Conservation (phyloP, 2,329 filamentous ascomycete species). For the Malbranchea cinnamomea region DNA sequence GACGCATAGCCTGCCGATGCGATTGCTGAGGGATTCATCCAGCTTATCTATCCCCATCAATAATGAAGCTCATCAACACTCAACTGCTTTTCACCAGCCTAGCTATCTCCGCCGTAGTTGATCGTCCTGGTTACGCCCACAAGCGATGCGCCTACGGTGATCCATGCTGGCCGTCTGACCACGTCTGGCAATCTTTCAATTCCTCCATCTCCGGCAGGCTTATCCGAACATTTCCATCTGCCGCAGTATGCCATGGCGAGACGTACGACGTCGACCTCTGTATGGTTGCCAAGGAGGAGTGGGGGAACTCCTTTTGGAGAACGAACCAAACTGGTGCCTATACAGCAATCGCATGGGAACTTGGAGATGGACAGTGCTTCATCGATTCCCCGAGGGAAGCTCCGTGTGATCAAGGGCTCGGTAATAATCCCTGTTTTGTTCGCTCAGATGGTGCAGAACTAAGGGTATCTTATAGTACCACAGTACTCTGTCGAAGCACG, state of each 20-base stretch:
- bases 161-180: conserved; percentile 10
- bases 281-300: conserved; percentile 9
- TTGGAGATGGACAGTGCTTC: conserved; percentile 17
- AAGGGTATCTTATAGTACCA: conserved; percentile 10
- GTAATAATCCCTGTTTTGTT: conserved; percentile 5
- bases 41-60: too few species aligned
- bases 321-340: conserved; percentile 16
- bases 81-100: too few species aligned
- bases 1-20: too few species aligned
- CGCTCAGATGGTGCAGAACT: too few species aligned
- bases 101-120: too few species aligned
- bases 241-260: conserved; percentile 10
- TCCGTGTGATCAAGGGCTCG: conserved; percentile 13
- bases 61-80: too few species aligned
- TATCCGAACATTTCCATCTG: conserved; percentile 9
- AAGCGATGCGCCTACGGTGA: conserved; percentile 10
- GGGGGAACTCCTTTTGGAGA: conserved; percentile 11
- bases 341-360: conserved; percentile 17
- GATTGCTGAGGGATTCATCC: too few species aligned
- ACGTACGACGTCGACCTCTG: conserved; percentile 9
- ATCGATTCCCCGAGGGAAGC: conserved; percentile 12
- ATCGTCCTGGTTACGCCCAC: too few species aligned
- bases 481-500: conserved; percentile 13
- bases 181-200: conserved; percentile 9
- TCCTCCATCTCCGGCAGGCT: conserved; percentile 9